Evolutionary conservation across 768 basidiomycete genomes (phyloP).

Genomic region (Mycena kentingensis): DNA sequence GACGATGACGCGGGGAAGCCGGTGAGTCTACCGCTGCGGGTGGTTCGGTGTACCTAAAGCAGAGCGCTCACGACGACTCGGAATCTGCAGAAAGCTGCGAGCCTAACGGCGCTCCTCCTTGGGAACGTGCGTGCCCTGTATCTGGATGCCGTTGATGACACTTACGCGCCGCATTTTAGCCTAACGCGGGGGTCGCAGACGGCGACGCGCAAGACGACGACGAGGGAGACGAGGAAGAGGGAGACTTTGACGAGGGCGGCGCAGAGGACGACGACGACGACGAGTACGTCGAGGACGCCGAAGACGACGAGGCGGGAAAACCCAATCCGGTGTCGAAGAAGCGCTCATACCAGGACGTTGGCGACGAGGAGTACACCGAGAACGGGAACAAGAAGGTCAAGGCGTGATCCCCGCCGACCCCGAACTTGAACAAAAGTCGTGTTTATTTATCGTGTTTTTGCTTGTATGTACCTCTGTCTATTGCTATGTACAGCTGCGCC

Average conservation of each 20-base stretch:
- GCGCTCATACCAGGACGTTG: constrained; percentile 37
- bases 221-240: constrained; percentile 36
- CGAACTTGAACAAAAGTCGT: constrained; percentile 7
- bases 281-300: constrained; percentile 36
- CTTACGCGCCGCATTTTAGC: constrained; percentile 19
- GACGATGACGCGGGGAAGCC: constrained; percentile 17
- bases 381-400: constrained; percentile 44
- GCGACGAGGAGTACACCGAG: constrained; percentile 28
- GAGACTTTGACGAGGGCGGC: constrained; percentile 30
- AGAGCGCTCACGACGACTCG: not conserved
- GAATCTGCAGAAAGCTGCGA: constrained; percentile 16
- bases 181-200: constrained; percentile 26
- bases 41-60: not conserved
- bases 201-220: constrained; percentile 28
- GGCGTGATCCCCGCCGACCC: constrained; percentile 30
- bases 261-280: constrained; percentile 28
- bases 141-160: not conserved
- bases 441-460: constrained; percentile 10
- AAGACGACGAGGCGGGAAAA: constrained; percentile 25
- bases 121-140: constrained; percentile 26
- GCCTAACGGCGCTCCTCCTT: constrained; percentile 33
- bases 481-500: too few species aligned
- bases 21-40: constrained; percentile 4
- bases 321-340: constrained; percentile 31
- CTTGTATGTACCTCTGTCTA: constrained; percentile 5